phyloP scores from a whole-genome alignment of 768 basidiomycete genomes.

The Boletus subcaerulescens region DNA sequence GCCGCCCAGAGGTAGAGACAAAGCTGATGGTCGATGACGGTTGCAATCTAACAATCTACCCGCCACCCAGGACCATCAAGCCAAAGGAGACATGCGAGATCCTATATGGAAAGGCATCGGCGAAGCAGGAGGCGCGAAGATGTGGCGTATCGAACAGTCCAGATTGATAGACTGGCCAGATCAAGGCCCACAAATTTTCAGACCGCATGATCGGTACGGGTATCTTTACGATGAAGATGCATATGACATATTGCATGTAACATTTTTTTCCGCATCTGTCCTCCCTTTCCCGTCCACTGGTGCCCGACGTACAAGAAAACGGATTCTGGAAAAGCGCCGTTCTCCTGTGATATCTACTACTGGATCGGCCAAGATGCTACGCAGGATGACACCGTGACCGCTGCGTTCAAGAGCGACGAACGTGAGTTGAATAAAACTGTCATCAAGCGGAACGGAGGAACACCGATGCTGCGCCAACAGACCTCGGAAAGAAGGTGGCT shows the following conservation, averaged over 20 bases:
- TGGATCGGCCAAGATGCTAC: conserved; percentile 60
- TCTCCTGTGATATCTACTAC: conserved; percentile 58
- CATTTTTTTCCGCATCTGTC: conserved; percentile 22
- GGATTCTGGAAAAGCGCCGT: conserved; percentile 34
- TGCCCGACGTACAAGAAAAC: conserved; percentile 50
- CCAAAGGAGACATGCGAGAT: conserved; percentile 46
- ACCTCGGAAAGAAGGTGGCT: conserved; percentile 50
- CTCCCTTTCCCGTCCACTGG: background rate
- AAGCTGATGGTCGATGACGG: background rate
- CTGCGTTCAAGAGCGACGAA: conserved; percentile 67
- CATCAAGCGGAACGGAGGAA: background rate
- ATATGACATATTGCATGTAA: conserved; percentile 60
- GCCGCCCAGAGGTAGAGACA: conserved; percentile 49
- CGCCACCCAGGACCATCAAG: conserved; percentile 35
- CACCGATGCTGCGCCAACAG: background rate
- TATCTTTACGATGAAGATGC: conserved; percentile 65
- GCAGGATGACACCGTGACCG: conserved; percentile 60
- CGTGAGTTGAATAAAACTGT: conserved; percentile 7
- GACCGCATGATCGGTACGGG: conserved; percentile 39
- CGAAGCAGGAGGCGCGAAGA: conserved; percentile 41
- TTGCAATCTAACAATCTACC: background rate
- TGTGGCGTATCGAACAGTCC: conserved; percentile 62
- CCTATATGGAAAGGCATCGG: conserved; percentile 51
- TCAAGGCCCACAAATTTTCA: conserved; percentile 2
- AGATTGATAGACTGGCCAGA: conserved; percentile 34